phyloP scores from a whole-genome alignment of 2,329 filamentous ascomycete species.

The Colletotrichum cereale region DNA sequence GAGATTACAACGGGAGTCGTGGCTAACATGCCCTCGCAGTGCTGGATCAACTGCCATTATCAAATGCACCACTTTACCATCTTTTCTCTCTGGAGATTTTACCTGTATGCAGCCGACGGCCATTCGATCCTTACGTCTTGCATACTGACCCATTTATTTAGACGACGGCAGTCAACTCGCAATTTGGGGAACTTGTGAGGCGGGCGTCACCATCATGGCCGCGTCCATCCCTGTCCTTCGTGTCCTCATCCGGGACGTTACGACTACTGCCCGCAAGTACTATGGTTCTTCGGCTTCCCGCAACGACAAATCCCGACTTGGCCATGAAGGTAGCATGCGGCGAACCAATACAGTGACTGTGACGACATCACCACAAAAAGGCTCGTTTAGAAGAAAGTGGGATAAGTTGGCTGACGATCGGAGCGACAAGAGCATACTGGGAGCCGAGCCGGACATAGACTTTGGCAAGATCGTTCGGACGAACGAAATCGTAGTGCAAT shows the following conservation, averaged over 20 bases:
- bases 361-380: conserved; percentile 18
- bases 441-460: conserved; percentile 12
- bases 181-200: conserved; percentile 29
- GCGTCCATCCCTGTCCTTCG: conserved; percentile 40
- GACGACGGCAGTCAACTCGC: conserved; percentile 28
- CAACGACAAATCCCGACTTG: conserved; percentile 10
- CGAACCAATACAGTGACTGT: conserved; percentile 24
- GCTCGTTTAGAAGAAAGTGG: conserved; percentile 23
- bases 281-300: conserved; percentile 20
- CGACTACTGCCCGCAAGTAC: conserved; percentile 18
- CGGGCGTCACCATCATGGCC: conserved; percentile 30
- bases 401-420: conserved; percentile 35
- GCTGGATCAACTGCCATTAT: conserved; percentile 41
- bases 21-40: conserved; percentile 20
- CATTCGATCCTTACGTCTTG: conserved; percentile 45
- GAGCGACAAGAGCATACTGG: conserved; percentile 38
- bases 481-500: conserved; percentile 41
- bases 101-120: conserved; percentile 26
- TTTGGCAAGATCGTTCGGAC: conserved; percentile 42
- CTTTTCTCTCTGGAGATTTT: conserved; percentile 28
- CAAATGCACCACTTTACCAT: conserved; percentile 37
- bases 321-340: not conserved
- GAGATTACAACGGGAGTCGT: no score
- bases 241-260: conserved; percentile 37
- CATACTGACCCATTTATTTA: conserved; percentile 40